Evolutionary conservation across 139 green algal genomes (phyloP).

Genomic region (Chlorella sp.): DNA sequence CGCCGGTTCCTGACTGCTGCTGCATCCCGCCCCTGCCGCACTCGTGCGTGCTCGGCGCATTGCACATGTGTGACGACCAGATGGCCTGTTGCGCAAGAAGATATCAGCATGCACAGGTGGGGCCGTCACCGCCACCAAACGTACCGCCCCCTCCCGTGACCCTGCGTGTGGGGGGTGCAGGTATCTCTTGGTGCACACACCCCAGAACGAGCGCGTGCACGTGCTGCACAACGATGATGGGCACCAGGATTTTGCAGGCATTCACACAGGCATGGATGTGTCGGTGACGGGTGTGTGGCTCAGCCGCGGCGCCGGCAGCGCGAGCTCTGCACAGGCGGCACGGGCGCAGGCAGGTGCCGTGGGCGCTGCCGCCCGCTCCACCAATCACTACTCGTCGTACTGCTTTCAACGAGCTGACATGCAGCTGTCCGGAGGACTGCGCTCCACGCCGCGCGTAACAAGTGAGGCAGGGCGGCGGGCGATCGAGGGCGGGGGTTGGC

Average conservation of each 20-base stretch:
- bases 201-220: not conserved
- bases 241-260: not conserved
- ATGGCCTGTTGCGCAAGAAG: not conserved
- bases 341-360: not conserved
- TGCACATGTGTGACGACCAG: not conserved
- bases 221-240: not conserved
- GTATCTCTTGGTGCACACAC: not conserved
- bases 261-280: not conserved
- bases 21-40: not conserved
- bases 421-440: not conserved
- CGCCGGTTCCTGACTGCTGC: not conserved
- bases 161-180: not conserved
- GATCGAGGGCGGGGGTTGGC: too few relatives aligned
- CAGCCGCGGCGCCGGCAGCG: not conserved
- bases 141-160: too few relatives aligned
- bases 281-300: not conserved
- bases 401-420: not conserved
- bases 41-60: not conserved
- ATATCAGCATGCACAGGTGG: not conserved
- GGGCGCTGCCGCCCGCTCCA: not conserved
- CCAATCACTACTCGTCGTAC: not conserved
- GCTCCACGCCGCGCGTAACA: not conserved
- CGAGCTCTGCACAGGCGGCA: not conserved
- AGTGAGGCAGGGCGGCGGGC: not conserved
- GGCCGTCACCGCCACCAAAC: too few relatives aligned